Conservation (phyloP, 805 yeast species). For the Yarrowia sp. region DNA sequence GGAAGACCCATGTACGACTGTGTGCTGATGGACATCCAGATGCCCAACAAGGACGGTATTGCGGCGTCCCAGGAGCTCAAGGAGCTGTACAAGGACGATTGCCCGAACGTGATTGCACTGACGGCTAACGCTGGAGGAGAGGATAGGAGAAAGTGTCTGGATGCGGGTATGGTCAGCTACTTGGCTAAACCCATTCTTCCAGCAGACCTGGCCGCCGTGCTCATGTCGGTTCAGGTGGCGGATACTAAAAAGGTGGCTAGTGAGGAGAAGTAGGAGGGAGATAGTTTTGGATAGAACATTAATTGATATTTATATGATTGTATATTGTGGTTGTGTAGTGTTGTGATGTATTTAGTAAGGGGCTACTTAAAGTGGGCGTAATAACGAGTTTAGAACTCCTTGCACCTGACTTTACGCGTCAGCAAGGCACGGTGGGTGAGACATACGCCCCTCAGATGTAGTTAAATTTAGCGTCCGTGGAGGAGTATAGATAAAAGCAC, state of each 20-base stretch:
- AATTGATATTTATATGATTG: conserved; percentile 7
- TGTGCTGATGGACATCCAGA: conserved; percentile 56
- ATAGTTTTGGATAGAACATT: background rate
- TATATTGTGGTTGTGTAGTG: too few species aligned
- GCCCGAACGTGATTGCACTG: conserved; percentile 48
- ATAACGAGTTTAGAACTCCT: too few species aligned
- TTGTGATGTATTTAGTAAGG: too few species aligned
- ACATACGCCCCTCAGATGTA: too few species aligned
- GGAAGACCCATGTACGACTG: conserved; percentile 48
- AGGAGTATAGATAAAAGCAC: too few species aligned
- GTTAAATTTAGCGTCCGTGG: too few species aligned
- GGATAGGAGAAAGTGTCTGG: conserved; percentile 48
- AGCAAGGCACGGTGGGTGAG: too few species aligned
- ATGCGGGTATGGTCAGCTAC: conserved; percentile 54
- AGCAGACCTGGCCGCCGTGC: conserved; percentile 43
- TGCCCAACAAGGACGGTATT: conserved; percentile 56
- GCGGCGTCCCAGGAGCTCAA: conserved; percentile 46
- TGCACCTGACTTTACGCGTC: too few species aligned
- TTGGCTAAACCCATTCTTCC: conserved; percentile 55
- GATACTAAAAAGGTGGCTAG: conserved; percentile 1
- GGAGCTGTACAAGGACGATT: conserved; percentile 37
- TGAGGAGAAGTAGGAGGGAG: background rate
- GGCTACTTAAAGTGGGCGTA: background rate
- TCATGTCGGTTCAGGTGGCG: conserved; percentile 34
- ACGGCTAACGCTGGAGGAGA: conserved; percentile 57